Evolutionary conservation across 768 basidiomycete genomes (phyloP).

Genomic region (Agrocybe pediades): DNA sequence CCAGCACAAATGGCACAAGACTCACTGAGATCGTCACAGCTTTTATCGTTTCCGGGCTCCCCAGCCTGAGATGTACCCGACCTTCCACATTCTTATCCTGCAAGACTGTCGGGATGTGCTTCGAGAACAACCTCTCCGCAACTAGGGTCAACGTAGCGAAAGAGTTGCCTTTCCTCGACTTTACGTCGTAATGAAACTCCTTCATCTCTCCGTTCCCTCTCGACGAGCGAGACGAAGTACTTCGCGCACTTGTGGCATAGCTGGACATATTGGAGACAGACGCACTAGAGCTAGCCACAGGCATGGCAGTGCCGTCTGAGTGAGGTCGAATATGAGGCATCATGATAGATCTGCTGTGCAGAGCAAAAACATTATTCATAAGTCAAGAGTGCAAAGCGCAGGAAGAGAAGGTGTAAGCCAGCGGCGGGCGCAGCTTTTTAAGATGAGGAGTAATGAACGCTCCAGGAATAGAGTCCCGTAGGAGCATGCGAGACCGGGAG

Average conservation of each 20-base stretch:
- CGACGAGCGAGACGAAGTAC: not conserved
- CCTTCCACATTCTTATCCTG: slow-evolving; percentile 37
- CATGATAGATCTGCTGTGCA: not conserved
- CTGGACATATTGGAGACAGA: slow-evolving; percentile 15
- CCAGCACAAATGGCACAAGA: slow-evolving; percentile 12
- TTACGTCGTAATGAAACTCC: slow-evolving; percentile 29
- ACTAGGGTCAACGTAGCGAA: slow-evolving; percentile 50
- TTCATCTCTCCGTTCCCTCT: slow-evolving; percentile 17
- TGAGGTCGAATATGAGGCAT: not conserved
- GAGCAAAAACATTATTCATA: not conserved
- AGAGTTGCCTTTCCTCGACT: slow-evolving; percentile 30
- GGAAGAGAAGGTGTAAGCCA: not conserved
- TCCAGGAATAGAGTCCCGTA: slow-evolving; percentile 6
- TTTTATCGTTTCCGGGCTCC: slow-evolving; percentile 45
- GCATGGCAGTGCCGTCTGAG: not conserved
- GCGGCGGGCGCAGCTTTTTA: slow-evolving; percentile 3
- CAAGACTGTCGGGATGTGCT: slow-evolving; percentile 33
- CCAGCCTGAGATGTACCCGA: slow-evolving; percentile 33
- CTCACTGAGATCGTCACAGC: slow-evolving; percentile 51
- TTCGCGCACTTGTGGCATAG: slow-evolving; percentile 13
- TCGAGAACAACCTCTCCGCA: slow-evolving; percentile 41
- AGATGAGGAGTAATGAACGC: not conserved
- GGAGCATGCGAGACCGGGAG: slow-evolving; percentile 3
- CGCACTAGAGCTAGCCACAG: not conserved
- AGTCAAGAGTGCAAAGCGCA: not conserved